Evolutionary conservation across 1,284 basidiomycete species (phyloP), one percentile per base, ranked within the genome.

Genomic region (Austroboletus novae-zelandiae): DNA sequence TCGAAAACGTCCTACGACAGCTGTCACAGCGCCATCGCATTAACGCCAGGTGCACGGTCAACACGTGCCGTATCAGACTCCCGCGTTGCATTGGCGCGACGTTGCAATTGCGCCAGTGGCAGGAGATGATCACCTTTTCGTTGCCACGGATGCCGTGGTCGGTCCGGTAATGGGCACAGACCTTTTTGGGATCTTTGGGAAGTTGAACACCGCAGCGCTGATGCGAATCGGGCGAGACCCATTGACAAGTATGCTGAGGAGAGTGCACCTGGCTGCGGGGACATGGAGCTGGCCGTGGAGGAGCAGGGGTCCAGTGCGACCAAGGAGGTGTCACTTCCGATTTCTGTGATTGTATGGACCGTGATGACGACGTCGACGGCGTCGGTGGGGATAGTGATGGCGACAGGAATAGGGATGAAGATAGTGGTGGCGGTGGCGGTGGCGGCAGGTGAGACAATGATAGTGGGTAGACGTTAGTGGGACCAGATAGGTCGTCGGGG

Each of bases 1-100:
- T 56, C 17, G 58, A 63, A 39, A 61, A 63, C 5, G 43, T 29
- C 31, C 20, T 50, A 7, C 46, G 37, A 17, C 58, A 60, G 1
- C 1, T 8, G 11, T 53, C 47, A 14, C 58, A 60, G 10, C 13
- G 43, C 58, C 58, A 60, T 1, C 55, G 47, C 31, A 61, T 31
- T 14, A 64, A 6, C 7, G 32, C 43, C 32, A 61, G n/a, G 23
- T 61, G 59, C 9, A 61, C 61, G 0, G 61, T n/a, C 20, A 58
- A 25, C 2, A 61, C 1, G 42, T 61, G 59, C 5, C 59, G 27
- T 13, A 62, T 44, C 8, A 61, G 14, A 9, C 61, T 61, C 0
- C 59, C 61, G 9, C 60, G 50, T 14, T 61, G 60, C 59, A 61
- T 61, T 2, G 51, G 61, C 1, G 47, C 36, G 5, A 51, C 54